Conservation (phyloP, 495 filamentous ascomycete genomes). For the Neurospora cerealis region DNA sequence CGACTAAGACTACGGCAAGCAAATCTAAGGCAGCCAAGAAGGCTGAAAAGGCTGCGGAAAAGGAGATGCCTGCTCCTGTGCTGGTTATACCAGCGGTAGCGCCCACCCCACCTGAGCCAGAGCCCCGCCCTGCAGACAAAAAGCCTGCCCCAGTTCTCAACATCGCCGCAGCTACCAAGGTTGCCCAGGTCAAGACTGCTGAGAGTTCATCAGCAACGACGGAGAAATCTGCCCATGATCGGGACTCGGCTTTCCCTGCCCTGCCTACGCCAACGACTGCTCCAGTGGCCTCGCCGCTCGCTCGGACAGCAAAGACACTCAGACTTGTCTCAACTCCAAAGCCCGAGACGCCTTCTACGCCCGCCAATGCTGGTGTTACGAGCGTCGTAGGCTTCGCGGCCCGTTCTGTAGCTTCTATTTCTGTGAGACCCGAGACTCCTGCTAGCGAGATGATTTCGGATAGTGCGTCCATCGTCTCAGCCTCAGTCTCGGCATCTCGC, state of each 20-base stretch:
- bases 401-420: slow-evolving; percentile 32
- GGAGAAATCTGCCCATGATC: slow-evolving; percentile 25
- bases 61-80: neutral
- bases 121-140: slow-evolving; percentile 28
- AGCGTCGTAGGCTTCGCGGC: slow-evolving; percentile 18
- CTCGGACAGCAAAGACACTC: slow-evolving; percentile 46
- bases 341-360: slow-evolving; percentile 44
- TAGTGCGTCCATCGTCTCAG: slow-evolving; percentile 63
- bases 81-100: slow-evolving; percentile 26
- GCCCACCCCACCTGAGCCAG: slow-evolving; percentile 18
- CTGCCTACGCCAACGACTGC: slow-evolving; percentile 42
- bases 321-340: slow-evolving; percentile 66
- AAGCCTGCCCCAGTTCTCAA: slow-evolving; percentile 51
- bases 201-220: slow-evolving; percentile 14
- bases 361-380: slow-evolving; percentile 8
- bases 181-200: slow-evolving; percentile 17
- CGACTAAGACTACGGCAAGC: slow-evolving; percentile 14
- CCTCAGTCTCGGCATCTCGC: slow-evolving; percentile 62
- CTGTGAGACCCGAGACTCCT: slow-evolving; percentile 68
- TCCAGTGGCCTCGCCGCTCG: slow-evolving; percentile 35
- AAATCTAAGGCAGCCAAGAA: slow-evolving; percentile 19
- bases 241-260: slow-evolving; percentile 35
- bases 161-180: slow-evolving; percentile 47
- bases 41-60: slow-evolving; percentile 10
- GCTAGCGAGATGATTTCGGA: slow-evolving; percentile 69